phyloP scores from a whole-genome alignment of 2,329 filamentous ascomycete species.

The Arthrobotrys sinensis region DNA sequence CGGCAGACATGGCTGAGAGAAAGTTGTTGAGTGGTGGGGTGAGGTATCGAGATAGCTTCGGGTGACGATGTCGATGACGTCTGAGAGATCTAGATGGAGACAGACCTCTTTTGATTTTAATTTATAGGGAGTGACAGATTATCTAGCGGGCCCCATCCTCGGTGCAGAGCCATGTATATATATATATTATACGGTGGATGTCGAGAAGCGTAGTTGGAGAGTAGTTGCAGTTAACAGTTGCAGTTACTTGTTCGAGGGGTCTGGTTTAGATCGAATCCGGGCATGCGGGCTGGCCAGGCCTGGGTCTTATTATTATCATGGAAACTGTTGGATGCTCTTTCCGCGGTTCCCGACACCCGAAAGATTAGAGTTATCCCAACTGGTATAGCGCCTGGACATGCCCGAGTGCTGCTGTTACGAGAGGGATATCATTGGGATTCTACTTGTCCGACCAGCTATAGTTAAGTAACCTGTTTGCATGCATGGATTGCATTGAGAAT shows the following conservation, averaged over 20 bases:
- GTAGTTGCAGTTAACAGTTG: background rate
- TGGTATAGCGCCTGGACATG: conserved; percentile 30
- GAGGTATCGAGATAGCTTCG: background rate
- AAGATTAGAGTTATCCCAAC: conserved; percentile 3
- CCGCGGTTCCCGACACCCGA: conserved; percentile 46
- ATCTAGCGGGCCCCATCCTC: conserved; percentile 12
- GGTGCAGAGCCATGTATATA: conserved; percentile 14
- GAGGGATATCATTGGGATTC: too few relatives aligned
- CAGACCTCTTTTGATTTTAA: too few relatives aligned
- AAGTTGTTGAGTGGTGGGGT: conserved; percentile 17
- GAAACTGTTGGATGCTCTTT: conserved; percentile 6
- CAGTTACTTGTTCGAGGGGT: background rate
- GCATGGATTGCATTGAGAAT: too few relatives aligned
- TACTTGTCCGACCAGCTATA: too few relatives aligned
- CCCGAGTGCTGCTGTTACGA: conserved; percentile 5
- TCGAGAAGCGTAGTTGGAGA: background rate
- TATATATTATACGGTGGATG: background rate
- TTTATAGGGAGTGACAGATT: conserved; percentile 5
- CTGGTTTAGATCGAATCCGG: background rate
- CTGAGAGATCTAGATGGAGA: background rate
- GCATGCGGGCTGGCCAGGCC: background rate
- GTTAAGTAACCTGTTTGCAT: too few relatives aligned
- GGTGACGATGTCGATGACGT: conserved; percentile 13
- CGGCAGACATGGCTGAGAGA: conserved; percentile 36
- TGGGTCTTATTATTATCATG: background rate